These are phyloP conservation scores for Ilex asprella DNA, from an alignment of 257 asterid genomes.

Conservation along the genomic window DNA sequence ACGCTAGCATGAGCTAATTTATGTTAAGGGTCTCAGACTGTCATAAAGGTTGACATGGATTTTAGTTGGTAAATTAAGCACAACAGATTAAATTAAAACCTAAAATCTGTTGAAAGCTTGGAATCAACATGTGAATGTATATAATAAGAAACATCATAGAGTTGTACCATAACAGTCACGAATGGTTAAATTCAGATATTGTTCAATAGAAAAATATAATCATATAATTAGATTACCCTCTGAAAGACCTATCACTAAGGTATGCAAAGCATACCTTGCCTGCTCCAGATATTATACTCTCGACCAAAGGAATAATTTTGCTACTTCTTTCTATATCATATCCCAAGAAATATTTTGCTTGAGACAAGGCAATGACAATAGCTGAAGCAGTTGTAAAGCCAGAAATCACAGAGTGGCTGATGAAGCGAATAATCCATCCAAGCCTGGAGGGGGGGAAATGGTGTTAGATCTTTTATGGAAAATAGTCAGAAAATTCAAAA, in stretches of 20 bases:
- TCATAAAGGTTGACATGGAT: too few species aligned
- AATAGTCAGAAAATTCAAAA: neutral
- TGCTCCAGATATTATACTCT: slow-evolving; percentile 79
- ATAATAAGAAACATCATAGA: too few species aligned
- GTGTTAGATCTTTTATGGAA: neutral
- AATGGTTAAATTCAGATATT: neutral
- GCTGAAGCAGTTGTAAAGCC: slow-evolving; percentile 99
- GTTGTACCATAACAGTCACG: neutral
- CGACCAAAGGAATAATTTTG: slow-evolving; percentile 73
- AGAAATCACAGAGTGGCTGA: slow-evolving; percentile 99
- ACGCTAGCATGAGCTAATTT: too few species aligned
- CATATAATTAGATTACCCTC: neutral
- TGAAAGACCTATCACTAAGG: slow-evolving; percentile 1
- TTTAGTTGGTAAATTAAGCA: too few species aligned
- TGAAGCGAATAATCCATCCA: slow-evolving; percentile 98
- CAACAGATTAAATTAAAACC: too few species aligned
- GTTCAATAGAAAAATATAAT: neutral
- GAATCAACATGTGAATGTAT: too few species aligned
- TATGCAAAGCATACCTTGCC: slow-evolving; percentile 55
- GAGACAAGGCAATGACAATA: slow-evolving; percentile 91
- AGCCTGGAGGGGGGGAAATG: slow-evolving; percentile 51
- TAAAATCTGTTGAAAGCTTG: too few species aligned
- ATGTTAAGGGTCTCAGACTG: too few species aligned
- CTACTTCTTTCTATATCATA: slow-evolving; percentile 92
- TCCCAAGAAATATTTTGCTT: slow-evolving; percentile 95